phyloP scores from a whole-genome alignment of 2,329 filamentous ascomycete genomes.

The Phaeosphaeriaceae sp. region DNA sequence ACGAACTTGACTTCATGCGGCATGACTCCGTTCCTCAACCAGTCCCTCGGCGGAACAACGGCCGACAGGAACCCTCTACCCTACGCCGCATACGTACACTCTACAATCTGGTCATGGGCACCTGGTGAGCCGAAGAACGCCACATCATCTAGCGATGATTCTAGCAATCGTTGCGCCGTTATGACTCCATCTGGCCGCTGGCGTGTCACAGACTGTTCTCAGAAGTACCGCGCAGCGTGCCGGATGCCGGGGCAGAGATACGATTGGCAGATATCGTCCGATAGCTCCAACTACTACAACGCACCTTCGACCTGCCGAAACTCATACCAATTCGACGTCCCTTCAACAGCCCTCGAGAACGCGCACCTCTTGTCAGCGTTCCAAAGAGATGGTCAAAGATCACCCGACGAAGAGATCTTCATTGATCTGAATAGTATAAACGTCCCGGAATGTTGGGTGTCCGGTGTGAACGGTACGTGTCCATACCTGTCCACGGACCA shows the following conservation, averaged over 20 bases:
- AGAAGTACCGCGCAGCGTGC: conserved; percentile 63
- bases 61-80: conserved; percentile 57
- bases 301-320: conserved; percentile 57
- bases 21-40: conserved; percentile 67
- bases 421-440: conserved; percentile 69
- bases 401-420: conserved; percentile 53
- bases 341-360: conserved; percentile 71
- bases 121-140: conserved; percentile 62
- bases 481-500: conserved; percentile 61
- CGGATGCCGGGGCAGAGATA: conserved; percentile 63
- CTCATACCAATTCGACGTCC: conserved; percentile 62
- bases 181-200: conserved; percentile 64
- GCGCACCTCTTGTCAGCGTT: conserved; percentile 58
- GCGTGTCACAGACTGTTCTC: conserved; percentile 64
- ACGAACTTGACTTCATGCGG: conserved; percentile 64
- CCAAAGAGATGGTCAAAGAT: conserved; percentile 4
- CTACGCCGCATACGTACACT: conserved; percentile 61
- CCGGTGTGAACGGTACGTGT: conserved; percentile 64
- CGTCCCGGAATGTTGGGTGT: conserved; percentile 66
- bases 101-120: conserved; percentile 68
- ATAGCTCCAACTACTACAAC: conserved; percentile 54
- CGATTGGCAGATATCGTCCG: conserved; percentile 62
- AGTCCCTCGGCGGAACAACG: conserved; percentile 60
- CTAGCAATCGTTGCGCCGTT: conserved; percentile 62
- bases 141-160: conserved; percentile 37